Conservation (phyloP, 345 rosid species). For the Eucalyptus polybractea region DNA sequence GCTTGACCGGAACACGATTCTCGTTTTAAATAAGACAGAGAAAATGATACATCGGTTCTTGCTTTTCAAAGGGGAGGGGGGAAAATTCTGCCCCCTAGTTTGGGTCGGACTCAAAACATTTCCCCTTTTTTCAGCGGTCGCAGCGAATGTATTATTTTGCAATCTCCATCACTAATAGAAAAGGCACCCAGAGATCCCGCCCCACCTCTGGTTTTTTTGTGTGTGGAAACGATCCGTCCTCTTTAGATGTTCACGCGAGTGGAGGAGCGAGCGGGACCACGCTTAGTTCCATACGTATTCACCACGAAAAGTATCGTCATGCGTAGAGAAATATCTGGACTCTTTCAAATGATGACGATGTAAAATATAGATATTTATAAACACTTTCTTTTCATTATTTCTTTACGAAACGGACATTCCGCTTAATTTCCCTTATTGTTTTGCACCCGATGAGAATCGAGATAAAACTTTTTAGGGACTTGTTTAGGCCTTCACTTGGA, state of each 20-base stretch:
- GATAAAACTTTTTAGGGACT: too few species aligned
- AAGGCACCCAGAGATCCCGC: not conserved
- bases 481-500: too few species aligned
- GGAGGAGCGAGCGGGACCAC: not conserved
- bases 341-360: not conserved
- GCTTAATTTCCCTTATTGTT: too few species aligned
- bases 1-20: not conserved
- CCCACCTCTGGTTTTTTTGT: not conserved
- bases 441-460: accelerated
- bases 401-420: too few species aligned
- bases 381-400: not conserved
- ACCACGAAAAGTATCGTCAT: not conserved
- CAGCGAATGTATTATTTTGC: too few species aligned
- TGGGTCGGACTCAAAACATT: not conserved
- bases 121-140: not conserved
- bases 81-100: not conserved
- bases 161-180: not conserved
- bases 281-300: not conserved
- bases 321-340: not conserved
- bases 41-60: not conserved
- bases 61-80: not conserved
- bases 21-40: not conserved
- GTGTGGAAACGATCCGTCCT: not conserved
- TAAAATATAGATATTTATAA: too few species aligned
- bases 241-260: not conserved